Percentiles rank a stretch among this genome's conserved stretches.
These are phyloP conservation scores for Pseudonitzschia multistriata DNA, from an alignment of 108 stramenopile genomes.

Conservation along the genomic window DNA sequence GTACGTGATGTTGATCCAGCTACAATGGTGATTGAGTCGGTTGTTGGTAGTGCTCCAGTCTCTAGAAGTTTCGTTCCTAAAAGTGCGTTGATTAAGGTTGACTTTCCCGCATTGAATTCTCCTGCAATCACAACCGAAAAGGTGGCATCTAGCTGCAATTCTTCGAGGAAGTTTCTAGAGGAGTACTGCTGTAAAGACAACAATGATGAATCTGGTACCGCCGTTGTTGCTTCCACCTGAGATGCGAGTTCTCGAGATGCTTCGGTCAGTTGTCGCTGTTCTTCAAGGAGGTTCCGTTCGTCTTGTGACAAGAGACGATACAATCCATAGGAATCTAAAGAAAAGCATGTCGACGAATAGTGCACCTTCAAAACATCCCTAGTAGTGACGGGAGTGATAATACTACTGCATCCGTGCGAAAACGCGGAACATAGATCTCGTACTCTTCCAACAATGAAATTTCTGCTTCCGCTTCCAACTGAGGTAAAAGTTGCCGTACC, in stretches of 20 bases:
- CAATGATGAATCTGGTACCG: slow-evolving; percentile 22
- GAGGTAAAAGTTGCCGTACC: neutral
- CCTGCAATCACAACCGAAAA: slow-evolving; percentile 82
- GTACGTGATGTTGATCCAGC: neutral
- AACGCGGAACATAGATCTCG: neutral
- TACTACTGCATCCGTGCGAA: neutral
- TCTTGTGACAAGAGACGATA: slow-evolving; percentile 56
- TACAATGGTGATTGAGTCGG: slow-evolving; percentile 67
- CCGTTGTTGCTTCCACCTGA: slow-evolving; percentile 40
- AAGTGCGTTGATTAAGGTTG: slow-evolving; percentile 80
- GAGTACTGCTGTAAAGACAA: slow-evolving; percentile 23
- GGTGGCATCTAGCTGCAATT: slow-evolving; percentile 37
- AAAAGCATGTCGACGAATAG: neutral
- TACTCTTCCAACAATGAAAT: no score
- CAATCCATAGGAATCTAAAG: slow-evolving; percentile 29
- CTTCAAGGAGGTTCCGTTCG: slow-evolving; percentile 52
- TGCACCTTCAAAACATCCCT: neutral
- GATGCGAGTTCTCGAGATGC: slow-evolving; percentile 43
- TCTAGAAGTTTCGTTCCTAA: slow-evolving; percentile 73
- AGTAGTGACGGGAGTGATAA: neutral
- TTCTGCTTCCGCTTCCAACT: neutral
- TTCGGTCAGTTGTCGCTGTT: slow-evolving; percentile 53
- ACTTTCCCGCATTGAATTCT: slow-evolving; percentile 89
- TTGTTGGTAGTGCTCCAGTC: slow-evolving; percentile 78
- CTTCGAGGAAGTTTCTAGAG: slow-evolving; percentile 24